Conservation (phyloP, 441 rosid species). For the Adansonia grandidieri region DNA sequence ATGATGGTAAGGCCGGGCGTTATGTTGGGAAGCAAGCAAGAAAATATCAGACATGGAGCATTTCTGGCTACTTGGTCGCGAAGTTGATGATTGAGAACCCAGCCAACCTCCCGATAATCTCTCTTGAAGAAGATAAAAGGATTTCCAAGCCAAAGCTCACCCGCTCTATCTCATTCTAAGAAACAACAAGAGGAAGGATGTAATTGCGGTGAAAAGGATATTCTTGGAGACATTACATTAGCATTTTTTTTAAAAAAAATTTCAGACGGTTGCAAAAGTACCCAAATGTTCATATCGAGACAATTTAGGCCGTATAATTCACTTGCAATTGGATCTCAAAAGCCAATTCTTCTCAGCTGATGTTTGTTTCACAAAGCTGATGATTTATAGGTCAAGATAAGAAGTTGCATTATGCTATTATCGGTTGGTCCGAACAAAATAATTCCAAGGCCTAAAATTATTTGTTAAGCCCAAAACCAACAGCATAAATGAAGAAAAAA, state of each 20-base stretch:
- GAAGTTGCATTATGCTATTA: neutral
- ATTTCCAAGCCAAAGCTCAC: conserved; percentile 36
- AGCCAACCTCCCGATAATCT: neutral
- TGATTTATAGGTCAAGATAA: neutral
- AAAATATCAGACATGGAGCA: conserved; percentile 57
- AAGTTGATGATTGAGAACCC: conserved; percentile 50
- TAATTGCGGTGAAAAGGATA: neutral
- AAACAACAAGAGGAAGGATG: neutral
- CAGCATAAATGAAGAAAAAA: neutral
- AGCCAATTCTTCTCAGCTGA: neutral
- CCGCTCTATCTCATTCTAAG: conserved; percentile 13
- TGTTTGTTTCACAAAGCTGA: neutral
- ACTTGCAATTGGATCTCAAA: neutral
- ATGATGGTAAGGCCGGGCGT: conserved; percentile 52
- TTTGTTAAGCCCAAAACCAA: neutral
- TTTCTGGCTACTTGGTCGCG: conserved; percentile 53
- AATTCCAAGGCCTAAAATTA: too few species aligned
- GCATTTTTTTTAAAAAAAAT: neutral
- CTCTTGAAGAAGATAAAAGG: conserved; percentile 19
- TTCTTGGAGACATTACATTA: neutral
- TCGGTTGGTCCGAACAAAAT: too few species aligned
- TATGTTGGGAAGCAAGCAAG: conserved; percentile 57
- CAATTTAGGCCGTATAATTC: neutral
- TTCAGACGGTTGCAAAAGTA: neutral
- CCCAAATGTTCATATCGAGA: neutral